These are phyloP conservation scores for Colletotrichum spaethianum DNA, from an alignment of 2,329 filamentous ascomycete genomes.

Conservation along the genomic window DNA sequence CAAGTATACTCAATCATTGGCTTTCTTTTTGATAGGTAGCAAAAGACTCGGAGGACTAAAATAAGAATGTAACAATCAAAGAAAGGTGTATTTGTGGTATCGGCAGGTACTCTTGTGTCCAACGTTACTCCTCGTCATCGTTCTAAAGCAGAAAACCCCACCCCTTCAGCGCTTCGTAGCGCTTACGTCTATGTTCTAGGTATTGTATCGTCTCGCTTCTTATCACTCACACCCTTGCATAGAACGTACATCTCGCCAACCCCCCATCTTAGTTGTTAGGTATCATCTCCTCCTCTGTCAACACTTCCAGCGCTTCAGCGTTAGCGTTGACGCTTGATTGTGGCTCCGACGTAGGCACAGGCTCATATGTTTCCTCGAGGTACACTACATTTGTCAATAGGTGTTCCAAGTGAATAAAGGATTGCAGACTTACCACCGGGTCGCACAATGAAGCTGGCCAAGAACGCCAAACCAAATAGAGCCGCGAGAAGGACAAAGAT, in stretches of 20 bases:
- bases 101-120: neutral
- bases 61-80: neutral
- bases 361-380: constrained; percentile 36
- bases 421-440: constrained; percentile 77
- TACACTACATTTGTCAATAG: constrained; percentile 34
- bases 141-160: neutral
- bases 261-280: constrained; percentile 20
- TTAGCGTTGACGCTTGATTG: neutral
- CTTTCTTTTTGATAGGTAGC: neutral
- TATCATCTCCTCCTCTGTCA: constrained; percentile 31
- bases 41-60: no score
- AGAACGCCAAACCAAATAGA: constrained; percentile 76
- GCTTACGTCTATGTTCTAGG: constrained; percentile 28
- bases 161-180: constrained; percentile 4
- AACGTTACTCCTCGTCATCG: neutral
- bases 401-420: neutral
- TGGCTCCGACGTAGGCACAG: neutral
- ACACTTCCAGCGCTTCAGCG: constrained; percentile 25
- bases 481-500: constrained; percentile 83
- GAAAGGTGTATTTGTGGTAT: constrained; percentile 20
- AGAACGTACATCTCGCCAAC: neutral
- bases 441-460: constrained; percentile 78
- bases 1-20: neutral
- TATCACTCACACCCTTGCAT: neutral
- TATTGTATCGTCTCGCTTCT: constrained; percentile 2